Base-by-base conservation (phyloP, 495 filamentous ascomycete species). In the Terfezia boudieri region DNA sequence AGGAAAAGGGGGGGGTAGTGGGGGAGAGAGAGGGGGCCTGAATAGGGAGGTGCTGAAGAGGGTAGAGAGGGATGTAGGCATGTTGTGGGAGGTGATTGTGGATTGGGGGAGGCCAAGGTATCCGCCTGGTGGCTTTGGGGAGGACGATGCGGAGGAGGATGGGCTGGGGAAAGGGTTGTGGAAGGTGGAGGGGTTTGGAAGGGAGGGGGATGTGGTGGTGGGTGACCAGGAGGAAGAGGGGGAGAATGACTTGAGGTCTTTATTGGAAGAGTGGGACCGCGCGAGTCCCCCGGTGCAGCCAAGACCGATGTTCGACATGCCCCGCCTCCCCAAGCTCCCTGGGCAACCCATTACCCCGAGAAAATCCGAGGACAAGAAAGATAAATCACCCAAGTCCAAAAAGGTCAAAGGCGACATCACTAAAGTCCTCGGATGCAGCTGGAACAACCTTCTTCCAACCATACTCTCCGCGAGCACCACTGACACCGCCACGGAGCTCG, bases 301-400 rank as follows among this genome's bases (percentile, higher is more conserved):
- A 3, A 86, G 87, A 0, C 79, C 96, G 55, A 92, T 92, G 0
- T 96, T 86, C 65, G 90, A 96, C 67, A 71, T 84, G 20, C 92
- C 90, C 20, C 75, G 79, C 59, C 61, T 92, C 16, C 90, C 88
- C 0, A 49, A 23, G 57, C 61, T 35, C 51, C 51, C 16, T 10
- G 52, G 1, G 53, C 58, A 11, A 32, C 49, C 72, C 9, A 69
- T 90, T 55, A 68, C 75, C n/a, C 66, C 74, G 5, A 32, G 7
- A 32, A 69, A 81, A 20, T 71, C 81, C 51, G 71, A 77, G 35
- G 75, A 72, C 35, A 80, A 74, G 60, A 72, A 80, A 56, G 70
- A 73, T 1, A 67, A 82, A 36, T 73, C 85, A 37, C 63, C 74
- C 17, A 86, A 83, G 66, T 82, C 57, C 35, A 82, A 77, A 67